Conservation (phyloP, 2,329 filamentous ascomycete species). For the Curvularia eragrostidis region DNA sequence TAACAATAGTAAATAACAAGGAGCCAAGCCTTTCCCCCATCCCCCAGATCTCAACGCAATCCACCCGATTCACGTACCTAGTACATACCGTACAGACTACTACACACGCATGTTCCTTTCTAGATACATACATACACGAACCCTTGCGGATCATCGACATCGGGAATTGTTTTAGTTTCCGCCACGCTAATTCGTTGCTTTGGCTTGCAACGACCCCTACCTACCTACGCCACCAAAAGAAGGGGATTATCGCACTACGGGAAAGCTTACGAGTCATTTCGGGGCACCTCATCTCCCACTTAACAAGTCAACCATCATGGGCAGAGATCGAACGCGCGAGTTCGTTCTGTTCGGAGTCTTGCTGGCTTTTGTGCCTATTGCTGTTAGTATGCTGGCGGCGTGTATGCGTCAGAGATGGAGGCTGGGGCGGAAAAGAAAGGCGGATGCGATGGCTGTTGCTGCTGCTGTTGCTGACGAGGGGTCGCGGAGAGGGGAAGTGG, state of each 20-base stretch:
- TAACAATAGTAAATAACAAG: too few relatives aligned
- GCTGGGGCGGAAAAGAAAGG: neutral
- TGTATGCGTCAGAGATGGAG: neutral
- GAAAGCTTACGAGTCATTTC: conserved; percentile 4
- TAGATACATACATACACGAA: too few relatives aligned
- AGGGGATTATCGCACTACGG: neutral
- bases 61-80: too few relatives aligned
- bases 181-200: too few relatives aligned
- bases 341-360: neutral
- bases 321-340: neutral
- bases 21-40: too few relatives aligned
- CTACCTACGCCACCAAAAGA: neutral
- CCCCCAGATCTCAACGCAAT: too few relatives aligned
- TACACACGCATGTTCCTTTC: too few relatives aligned
- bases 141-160: neutral
- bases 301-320: neutral
- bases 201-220: neutral
- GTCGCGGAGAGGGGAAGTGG: neutral
- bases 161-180: neutral
- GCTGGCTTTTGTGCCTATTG: conserved; percentile 2
- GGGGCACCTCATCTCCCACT: neutral
- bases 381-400: conserved; percentile 1
- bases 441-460: neutral
- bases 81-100: too few relatives aligned
- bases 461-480: neutral